Evolutionary conservation across 805 yeast genomes (phyloP), one percentile per base, ranked within the genome.

Genomic region (Candida xiaguanensis): DNA sequence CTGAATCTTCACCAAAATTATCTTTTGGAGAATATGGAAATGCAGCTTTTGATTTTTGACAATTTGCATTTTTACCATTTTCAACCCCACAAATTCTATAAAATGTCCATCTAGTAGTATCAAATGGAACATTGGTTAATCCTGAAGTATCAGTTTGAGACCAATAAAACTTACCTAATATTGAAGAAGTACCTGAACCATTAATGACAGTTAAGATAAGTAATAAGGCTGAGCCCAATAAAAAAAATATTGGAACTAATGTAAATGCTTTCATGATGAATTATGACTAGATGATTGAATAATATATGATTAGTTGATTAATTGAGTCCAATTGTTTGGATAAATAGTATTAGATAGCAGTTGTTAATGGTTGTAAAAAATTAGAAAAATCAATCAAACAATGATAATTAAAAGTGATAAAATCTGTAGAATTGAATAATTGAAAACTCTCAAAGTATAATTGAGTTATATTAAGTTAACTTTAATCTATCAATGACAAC

Each of bases 21-120:
- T 56, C 64, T 27, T 39, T 42, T 8, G 67, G 67, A 2, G 62
- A 53, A 43, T 55, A 61, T 7, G 67, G 65, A 36, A 45, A 59
- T 8, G 65, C 65, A 17, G 65, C 55, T 6, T 26, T 14, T 2
- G 39, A 44, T 8, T 32, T 22, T 9, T 50, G 35, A 44, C 65
- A 61, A 20, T 50, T 43, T 35, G 38, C 29, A 32, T 49, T 49
- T 11, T 35, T 41, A 27, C 52, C 52, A 35, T 40, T 41, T n/a
- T 13, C 27, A 7, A 42, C 57, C 14, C 47, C 53, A 47, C 67
- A 60, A 26, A 47, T 37, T 11, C 45, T 47, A 33, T 60, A 60
- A 37, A 50, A 41, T 9, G 61, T 58, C 67, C 67, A 61, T 34
- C 64, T 41, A 12, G 53, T 45, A 8, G 27, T 41, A 6, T 40